These are phyloP conservation scores for Fraxinus anomala DNA, from an alignment of 257 asterid genomes.

Conservation along the genomic window DNA sequence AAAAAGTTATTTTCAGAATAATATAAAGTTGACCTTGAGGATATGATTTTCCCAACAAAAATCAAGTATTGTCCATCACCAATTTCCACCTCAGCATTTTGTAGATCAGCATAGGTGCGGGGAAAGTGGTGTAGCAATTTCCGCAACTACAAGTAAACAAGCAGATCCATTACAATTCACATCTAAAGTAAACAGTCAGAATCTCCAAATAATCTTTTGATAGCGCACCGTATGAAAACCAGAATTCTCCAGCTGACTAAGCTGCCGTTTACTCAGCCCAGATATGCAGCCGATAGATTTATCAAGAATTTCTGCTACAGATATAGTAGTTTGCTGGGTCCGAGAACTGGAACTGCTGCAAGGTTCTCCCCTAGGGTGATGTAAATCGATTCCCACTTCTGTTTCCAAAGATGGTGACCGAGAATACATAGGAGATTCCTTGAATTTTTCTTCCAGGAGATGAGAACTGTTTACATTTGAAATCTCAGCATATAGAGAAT, in stretches of 20 bases:
- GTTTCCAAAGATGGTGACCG: conserved; percentile 34
- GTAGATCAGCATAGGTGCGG: conserved; percentile 91
- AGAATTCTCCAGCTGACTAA: conserved; percentile 63
- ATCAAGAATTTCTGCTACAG: conserved; percentile 68
- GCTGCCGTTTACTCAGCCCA: conserved; percentile 66
- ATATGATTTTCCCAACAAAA: conserved; percentile 74
- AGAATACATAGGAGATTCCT: conserved; percentile 35
- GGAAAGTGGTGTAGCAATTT: conserved; percentile 93
- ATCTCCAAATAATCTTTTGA: conserved; percentile 17
- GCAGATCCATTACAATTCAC: conserved; percentile 36
- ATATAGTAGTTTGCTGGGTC: conserved; percentile 40
- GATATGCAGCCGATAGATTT: conserved; percentile 58
- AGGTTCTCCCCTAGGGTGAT: conserved; percentile 36
- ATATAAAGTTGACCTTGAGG: conserved; percentile 61
- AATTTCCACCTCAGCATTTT: conserved; percentile 80
- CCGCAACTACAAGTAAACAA: conserved; percentile 65
- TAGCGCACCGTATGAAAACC: conserved; percentile 80
- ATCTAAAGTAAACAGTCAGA: conserved; percentile 20
- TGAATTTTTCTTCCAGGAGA: conserved; percentile 38
- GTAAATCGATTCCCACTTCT: conserved; percentile 41
- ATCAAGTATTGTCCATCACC: conserved; percentile 86
- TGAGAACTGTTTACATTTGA: conserved; percentile 33
- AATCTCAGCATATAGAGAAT: conserved; percentile 41
- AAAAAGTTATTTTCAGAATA: neutral
- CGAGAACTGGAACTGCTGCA: conserved; percentile 32